Percentiles rank a stretch among this genome's conserved stretches.
phyloP scores from a whole-genome alignment of 2,329 filamentous ascomycete species.

The Dactylella cylindrospora region DNA sequence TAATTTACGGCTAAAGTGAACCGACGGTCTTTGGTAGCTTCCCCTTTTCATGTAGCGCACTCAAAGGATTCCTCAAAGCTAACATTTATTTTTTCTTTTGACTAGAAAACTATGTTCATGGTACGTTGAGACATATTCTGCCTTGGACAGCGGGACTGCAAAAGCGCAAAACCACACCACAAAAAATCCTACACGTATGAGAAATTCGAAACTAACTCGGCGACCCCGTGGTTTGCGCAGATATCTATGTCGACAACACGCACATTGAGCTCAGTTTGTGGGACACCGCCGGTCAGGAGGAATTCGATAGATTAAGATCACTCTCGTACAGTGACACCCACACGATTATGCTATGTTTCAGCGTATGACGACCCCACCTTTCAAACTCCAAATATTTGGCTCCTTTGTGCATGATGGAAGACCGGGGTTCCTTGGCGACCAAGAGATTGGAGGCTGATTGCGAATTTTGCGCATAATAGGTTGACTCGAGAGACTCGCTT shows the following conservation, averaged over 20 bases:
- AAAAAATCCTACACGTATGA: constrained; percentile 6
- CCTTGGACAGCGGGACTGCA: constrained; percentile 15
- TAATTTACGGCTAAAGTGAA: constrained; percentile 60
- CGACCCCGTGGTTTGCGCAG: constrained; percentile 54
- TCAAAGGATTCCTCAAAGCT: constrained; percentile 10
- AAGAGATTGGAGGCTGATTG: constrained; percentile 1
- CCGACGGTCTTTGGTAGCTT: constrained; percentile 80
- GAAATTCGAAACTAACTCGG: constrained; percentile 3
- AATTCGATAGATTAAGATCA: constrained; percentile 94
- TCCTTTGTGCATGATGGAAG: not conserved
- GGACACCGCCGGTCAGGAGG: constrained; percentile 98
- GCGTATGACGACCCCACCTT: constrained; percentile 55
- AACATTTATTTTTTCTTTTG: constrained; percentile 10
- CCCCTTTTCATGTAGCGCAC: constrained; percentile 2
- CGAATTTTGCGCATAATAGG: constrained; percentile 53
- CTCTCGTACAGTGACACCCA: constrained; percentile 98
- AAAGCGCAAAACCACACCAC: constrained; percentile 26
- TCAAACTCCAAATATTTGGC: not conserved
- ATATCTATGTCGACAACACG: constrained; percentile 96
- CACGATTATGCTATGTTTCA: constrained; percentile 98
- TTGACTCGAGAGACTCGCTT: constrained; percentile 92
- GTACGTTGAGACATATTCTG: constrained; percentile 57
- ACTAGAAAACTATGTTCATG: constrained; percentile 93
- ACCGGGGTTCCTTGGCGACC: not conserved
- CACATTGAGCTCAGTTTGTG: constrained; percentile 97